Conservation (phyloP, 2,329 filamentous ascomycete genomes). For the Hypoxylon sp. region DNA sequence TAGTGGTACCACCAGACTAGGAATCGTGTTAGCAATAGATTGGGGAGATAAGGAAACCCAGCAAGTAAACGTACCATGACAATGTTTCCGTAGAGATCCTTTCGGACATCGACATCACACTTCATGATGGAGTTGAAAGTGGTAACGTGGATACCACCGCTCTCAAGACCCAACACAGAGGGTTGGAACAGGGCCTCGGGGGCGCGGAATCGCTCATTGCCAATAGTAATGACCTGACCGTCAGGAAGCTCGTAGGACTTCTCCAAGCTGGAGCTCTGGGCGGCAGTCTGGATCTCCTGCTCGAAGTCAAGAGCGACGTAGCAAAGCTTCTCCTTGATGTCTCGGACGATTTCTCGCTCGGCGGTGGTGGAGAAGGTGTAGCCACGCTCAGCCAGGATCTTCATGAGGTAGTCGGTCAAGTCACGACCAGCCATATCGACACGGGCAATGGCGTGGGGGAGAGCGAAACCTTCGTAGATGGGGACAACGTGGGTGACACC, state of each 20-base stretch:
- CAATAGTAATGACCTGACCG: constrained; percentile 99
- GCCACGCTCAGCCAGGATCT: constrained; percentile 99
- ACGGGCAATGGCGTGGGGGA: constrained; percentile 99
- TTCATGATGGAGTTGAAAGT: constrained; percentile 99
- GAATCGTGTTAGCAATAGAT: constrained; percentile 52
- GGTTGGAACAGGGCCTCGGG: constrained; percentile 99
- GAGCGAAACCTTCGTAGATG: constrained; percentile 99
- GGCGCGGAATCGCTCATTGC: constrained; percentile 99
- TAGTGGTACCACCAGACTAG: constrained; percentile 99
- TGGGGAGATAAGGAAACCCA: constrained; percentile 10
- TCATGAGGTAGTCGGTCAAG: constrained; percentile 99
- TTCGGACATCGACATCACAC: constrained; percentile 99
- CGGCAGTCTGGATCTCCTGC: constrained; percentile 99
- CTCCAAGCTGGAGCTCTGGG: constrained; percentile 98
- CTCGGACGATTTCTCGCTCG: constrained; percentile 99
- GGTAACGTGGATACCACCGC: constrained; percentile 98
- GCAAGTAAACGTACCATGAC: constrained; percentile 86
- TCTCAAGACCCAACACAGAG: constrained; percentile 97
- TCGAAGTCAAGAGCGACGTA: constrained; percentile 99
- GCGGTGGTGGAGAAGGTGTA: constrained; percentile 99
- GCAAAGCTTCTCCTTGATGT: constrained; percentile 99
- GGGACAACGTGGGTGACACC: constrained; percentile 99
- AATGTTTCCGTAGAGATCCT: constrained; percentile 99
- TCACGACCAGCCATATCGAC: constrained; percentile 99
- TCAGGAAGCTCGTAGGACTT: constrained; percentile 99